Evolutionary conservation across 1,284 basidiomycete species (phyloP).

Genomic region (Farysia itapuensis): DNA sequence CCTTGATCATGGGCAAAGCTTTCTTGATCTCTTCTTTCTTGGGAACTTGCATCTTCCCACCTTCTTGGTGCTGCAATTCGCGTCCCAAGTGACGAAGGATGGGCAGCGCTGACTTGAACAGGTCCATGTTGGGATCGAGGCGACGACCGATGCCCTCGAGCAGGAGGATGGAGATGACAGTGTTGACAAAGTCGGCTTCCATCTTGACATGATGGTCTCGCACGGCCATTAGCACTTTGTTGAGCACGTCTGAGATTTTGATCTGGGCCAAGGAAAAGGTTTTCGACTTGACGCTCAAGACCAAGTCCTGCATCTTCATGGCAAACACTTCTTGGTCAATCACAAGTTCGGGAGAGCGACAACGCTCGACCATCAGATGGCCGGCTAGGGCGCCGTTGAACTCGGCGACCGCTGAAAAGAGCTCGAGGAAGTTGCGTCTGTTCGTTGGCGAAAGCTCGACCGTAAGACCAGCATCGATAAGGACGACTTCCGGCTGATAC

Average conservation of each 20-base stretch:
- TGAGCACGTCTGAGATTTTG: constrained; percentile 90
- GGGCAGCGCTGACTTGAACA: constrained; percentile 56
- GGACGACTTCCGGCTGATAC: constrained; percentile 89
- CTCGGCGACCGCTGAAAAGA: constrained; percentile 91
- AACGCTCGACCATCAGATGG: constrained; percentile 92
- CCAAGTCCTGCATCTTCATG: constrained; percentile 93
- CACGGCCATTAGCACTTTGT: constrained; percentile 83
- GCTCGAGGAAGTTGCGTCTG: constrained; percentile 89
- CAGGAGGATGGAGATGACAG: constrained; percentile 88
- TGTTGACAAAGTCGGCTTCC: constrained; percentile 98
- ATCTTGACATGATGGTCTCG: constrained; percentile 94
- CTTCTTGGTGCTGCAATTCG: constrained; percentile 21
- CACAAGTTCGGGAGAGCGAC: constrained; percentile 85
- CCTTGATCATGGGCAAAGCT: constrained; percentile 48
- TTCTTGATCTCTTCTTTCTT: constrained; percentile 26
- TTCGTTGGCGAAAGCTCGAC: constrained; percentile 80
- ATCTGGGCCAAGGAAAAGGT: constrained; percentile 94
- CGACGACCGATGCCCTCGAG: constrained; percentile 94
- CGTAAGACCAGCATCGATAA: constrained; percentile 93
- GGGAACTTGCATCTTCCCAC: constrained; percentile 11
- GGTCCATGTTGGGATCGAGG: constrained; percentile 85
- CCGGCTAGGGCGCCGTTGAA: constrained; percentile 96
- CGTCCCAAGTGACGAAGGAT: constrained; percentile 51
- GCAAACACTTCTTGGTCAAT: constrained; percentile 92
- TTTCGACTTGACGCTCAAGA: constrained; percentile 88